Evolutionary conservation across 169 alveolate species (phyloP), one percentile per base, ranked within the genome.

Genomic region (Eimeria sp.): DNA sequence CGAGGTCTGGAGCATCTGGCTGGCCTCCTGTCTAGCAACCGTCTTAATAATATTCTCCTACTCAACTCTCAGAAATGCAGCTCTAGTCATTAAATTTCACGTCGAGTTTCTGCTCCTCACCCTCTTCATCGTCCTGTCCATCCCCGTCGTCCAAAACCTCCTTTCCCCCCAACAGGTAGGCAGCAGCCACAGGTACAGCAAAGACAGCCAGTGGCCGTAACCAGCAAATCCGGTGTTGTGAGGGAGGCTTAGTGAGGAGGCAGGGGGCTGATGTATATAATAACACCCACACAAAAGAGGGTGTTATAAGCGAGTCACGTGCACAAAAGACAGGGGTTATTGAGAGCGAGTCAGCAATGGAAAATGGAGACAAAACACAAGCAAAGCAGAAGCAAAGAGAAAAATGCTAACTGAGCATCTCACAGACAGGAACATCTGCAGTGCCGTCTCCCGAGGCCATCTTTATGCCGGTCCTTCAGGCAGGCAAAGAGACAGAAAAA

Each of bases 91-190:
- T 54, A 91, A 76, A 27, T 27, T 91, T 4, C 95, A 91, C 65
- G 89, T 94, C 25, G 96, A 94, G 67, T 47, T 94, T 20, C 89
- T 70, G 34, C 78, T 95, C 11, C 58, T 87, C n/a, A 34, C 86
- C 7, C 89, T 95, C 51, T 11, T 95, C 88, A 25, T 63, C 70
- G 51, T 43, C 22, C 70, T 95, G 25, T 95, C 96, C 40, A 45
- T 82, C 5, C 95, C 96, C 0, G 95, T 95, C 30, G 95, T 95
- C 40, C 49, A 43, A 9, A 95, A 95, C 70, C 91, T 95, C 72
- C 75, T 95, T 43, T 89, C 95, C 10, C 95, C 95, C 13, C 45
- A 67, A 27, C 96, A 94, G 75, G 96, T 70, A 80, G n/a, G 87
- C 51, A 3, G 20, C 57, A 5, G 67, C 89, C 25, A 65, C 57